Evolutionary conservation across 805 yeast species (phyloP), one percentile per base, ranked within the genome.

Genomic region (Scheffersomyces stipitis): DNA sequence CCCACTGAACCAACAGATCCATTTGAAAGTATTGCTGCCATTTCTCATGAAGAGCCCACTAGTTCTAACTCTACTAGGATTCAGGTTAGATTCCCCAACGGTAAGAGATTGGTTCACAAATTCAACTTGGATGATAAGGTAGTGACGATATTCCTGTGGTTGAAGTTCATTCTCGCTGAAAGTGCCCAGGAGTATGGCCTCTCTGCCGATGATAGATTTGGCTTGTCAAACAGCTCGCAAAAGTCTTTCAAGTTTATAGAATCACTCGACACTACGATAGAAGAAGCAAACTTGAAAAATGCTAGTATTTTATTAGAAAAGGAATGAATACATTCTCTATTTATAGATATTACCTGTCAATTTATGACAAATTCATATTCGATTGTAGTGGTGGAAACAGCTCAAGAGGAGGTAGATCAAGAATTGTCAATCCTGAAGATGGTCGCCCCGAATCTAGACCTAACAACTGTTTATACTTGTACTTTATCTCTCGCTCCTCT

Each of bases 31-130:
- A 81, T 87, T 6, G 32, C 54, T 20, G 71, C 90, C 0, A 48
- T 53, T 2, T 73, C 71, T 29, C 78, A 80, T 39, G 65, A 66
- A 0, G 96, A 89, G 51, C 95, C 96, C 1, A 58, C 75, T 3
- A 55, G 62, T 4, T 81, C 69, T 5, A 69, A 80, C 0, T 64
- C 71, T 5, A 86, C 96, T 0, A 71, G 96, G 50, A 76, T 93
- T 17, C 98, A 93, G 61, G 75, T 93, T n/a, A 72, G 96, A 41
- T 75, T 86, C 18, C 93, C 90, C 13, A 87, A 83, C 51, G 97
- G 98, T n/a, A 75, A 80, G 31, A 71, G 97, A 40, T 64, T 83
- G 9, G 83, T 91, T 8, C 82, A 87, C 41, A 75, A 86, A 40
- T 85, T 91, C 48, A 61, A 63, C 6, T 51, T 75, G 8, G 57